Percentiles rank a stretch among this genome's conserved stretches.
Conservation (phyloP, 2,329 filamentous ascomycete genomes). For the Aureobasidium leucospermi region DNA sequence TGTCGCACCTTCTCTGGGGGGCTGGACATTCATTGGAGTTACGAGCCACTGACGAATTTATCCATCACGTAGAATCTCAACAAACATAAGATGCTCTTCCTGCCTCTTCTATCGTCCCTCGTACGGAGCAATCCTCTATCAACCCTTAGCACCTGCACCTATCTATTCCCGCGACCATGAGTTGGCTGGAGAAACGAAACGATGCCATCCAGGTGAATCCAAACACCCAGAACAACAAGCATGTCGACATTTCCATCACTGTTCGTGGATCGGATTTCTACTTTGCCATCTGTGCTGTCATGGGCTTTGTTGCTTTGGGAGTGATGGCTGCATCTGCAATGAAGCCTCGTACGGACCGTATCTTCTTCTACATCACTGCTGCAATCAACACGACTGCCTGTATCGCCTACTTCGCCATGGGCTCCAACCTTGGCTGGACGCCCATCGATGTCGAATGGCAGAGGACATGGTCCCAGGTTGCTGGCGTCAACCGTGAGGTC, state of each 20-base stretch:
- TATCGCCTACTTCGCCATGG: conserved; percentile 57
- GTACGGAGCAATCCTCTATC: too few species aligned
- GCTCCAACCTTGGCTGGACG: conserved; percentile 52
- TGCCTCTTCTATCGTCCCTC: not conserved
- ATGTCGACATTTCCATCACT: conserved; percentile 51
- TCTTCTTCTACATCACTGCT: conserved; percentile 55
- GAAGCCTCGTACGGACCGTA: conserved; percentile 44
- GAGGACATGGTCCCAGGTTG: conserved; percentile 34
- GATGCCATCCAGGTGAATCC: conserved; percentile 3
- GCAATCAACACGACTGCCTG: conserved; percentile 46
- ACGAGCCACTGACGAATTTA: not conserved
- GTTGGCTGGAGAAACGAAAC: conserved; percentile 5
- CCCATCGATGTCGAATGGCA: conserved; percentile 53
- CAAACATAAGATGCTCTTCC: not conserved
- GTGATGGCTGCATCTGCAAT: conserved; percentile 43
- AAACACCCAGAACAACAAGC: conserved; percentile 37
- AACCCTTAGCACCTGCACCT: not conserved
- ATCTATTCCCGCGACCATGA: not conserved
- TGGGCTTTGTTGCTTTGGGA: conserved; percentile 43
- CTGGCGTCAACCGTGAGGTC: conserved; percentile 48
- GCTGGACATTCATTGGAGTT: not conserved
- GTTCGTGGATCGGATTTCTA: conserved; percentile 55
- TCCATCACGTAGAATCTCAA: not conserved
- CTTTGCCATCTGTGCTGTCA: conserved; percentile 50
- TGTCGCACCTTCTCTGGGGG: not conserved